These are phyloP conservation scores for Cladorrhinum samala DNA, from an alignment of 495 filamentous ascomycete species.

Conservation along the genomic window DNA sequence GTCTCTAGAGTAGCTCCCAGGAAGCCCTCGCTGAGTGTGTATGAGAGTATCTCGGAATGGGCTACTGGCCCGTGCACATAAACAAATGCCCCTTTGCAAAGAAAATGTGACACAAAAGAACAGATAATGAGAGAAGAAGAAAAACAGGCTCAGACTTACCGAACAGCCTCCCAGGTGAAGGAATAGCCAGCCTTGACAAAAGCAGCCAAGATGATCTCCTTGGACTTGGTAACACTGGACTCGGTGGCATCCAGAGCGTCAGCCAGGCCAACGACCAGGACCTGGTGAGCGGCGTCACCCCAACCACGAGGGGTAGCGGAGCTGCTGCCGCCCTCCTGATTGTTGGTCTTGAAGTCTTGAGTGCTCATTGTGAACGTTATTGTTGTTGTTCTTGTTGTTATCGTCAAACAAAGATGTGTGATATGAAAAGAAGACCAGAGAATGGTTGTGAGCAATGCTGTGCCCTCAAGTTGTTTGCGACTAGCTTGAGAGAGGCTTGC, in stretches of 20 bases:
- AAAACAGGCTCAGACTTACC: conserved; percentile 24
- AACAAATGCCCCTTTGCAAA: too few species aligned
- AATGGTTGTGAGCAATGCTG: too few species aligned
- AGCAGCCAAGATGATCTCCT: conserved; percentile 19
- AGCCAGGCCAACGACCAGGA: conserved; percentile 22
- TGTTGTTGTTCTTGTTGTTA: too few species aligned
- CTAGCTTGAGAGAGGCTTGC: too few species aligned
- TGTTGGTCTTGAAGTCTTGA: background rate
- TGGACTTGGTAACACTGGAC: conserved; percentile 7
- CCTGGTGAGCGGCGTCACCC: conserved; percentile 21
- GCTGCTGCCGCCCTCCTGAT: background rate
- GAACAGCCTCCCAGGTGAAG: conserved; percentile 29
- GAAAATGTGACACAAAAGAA: background rate
- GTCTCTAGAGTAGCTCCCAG: too few species aligned
- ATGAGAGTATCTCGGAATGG: too few species aligned
- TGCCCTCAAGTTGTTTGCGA: too few species aligned
- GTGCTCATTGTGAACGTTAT: too few species aligned
- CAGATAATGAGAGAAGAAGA: background rate
- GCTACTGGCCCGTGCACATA: too few species aligned
- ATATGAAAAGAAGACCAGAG: too few species aligned
- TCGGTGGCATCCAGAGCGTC: conserved; percentile 9
- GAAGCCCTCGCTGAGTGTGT: too few species aligned
- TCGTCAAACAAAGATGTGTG: too few species aligned
- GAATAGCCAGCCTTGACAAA: conserved; percentile 22
- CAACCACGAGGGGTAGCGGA: conserved; percentile 12